Evolutionary conservation across 768 basidiomycete genomes (phyloP), one percentile per base, ranked within the genome.

Genomic region (Kockovaella imperatae): DNA sequence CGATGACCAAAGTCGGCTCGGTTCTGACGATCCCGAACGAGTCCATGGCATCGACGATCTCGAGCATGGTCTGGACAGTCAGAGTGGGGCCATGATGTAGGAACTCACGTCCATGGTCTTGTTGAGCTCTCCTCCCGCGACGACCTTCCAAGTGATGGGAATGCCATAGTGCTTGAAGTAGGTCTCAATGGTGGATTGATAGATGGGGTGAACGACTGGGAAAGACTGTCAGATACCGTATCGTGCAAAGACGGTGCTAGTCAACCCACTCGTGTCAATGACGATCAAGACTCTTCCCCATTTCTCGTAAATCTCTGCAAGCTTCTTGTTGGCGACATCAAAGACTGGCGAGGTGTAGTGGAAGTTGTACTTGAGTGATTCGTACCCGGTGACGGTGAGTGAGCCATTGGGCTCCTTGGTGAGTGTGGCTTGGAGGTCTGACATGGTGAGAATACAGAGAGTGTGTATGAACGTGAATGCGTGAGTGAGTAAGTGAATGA

Each of bases 41-140:
- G 50, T 69, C 68, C 62, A 72, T 70, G 39, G 70, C 70, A 49
- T 72, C 71, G 32, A 72, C 71, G 43, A 72, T 63, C 32, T 67
- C 67, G 42, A 67, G 59, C 64, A 72, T 69, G 52, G 68, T 70
- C 62, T 63, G 49, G 0, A 18, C 3, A 36, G 42, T 29, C 17
- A 45, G 34, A 6, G 23, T 10, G 10, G 18, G 30, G 17, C 17
- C 24, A 17, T 26, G 20, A 18, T 39, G 1, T 5, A 25, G 10
- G 6, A 10, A 64, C 65, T 58, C 54, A 64, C 62, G 57, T 67
- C 62, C 71, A 71, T 71, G 49, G 63, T 72, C 65, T 72, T 72
- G 62, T 72, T 56, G 20, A 71, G 40, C 54, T 72, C 71, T 35
- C 71, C 71, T 10, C 71, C 71, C 20, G 68, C 67, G 58, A 72